Evolutionary conservation across 164 flowering plant genomes (phyloP), one percentile per base, ranked within the genome.

Genomic region (Buxus sempervirens): DNA sequence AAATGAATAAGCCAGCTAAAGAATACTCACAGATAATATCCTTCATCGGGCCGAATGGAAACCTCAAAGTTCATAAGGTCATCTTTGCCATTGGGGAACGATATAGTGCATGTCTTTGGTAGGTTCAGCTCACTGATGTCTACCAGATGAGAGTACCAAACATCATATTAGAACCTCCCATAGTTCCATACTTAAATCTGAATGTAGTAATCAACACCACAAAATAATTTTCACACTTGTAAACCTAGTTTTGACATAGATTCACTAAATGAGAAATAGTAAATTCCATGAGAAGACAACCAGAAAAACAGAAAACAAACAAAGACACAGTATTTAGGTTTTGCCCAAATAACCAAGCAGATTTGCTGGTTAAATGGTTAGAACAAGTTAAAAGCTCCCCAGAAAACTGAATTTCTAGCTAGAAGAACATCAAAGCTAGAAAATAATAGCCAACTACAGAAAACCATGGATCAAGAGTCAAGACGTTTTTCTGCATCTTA

Each of bases 1-100:
- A 45, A 15, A 45, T 10, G 5, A 10, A 10, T 45, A 45, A 4
- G 51, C 51, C 18, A 45, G 18, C 14, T 4, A 45, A 45, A 45
- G 19, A 38, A 9, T 26, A 76, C 84, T 74, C 68, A 83, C 86
- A 67, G 20, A 57, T 83, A 81, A 64, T 77, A 83, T 70, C 86
- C 84, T 71, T 83, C 86, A 68, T 83, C 86, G 32, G 86, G 84
- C 21, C 74, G 75, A 66, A 83, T 76, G 19, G 82, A 56, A 48
- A 81, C 84, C 67, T 83, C 84, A 59, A 83, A 83, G 74, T 81
- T 79, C 86, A 83, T 83, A 69, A 83, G 64, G 62, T 83, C 86
- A 74, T 81, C 83, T 65, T 81, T 77, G 73, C 86, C 86, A 66
- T 79, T 83, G 21, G 81, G 80, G 54, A 83, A 83, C 14, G 77